Percentiles rank a stretch among this genome's conserved stretches.
These are phyloP conservation scores for Cicer judaicum DNA, from an alignment of 306 rosid genomes.

Conservation along the genomic window DNA sequence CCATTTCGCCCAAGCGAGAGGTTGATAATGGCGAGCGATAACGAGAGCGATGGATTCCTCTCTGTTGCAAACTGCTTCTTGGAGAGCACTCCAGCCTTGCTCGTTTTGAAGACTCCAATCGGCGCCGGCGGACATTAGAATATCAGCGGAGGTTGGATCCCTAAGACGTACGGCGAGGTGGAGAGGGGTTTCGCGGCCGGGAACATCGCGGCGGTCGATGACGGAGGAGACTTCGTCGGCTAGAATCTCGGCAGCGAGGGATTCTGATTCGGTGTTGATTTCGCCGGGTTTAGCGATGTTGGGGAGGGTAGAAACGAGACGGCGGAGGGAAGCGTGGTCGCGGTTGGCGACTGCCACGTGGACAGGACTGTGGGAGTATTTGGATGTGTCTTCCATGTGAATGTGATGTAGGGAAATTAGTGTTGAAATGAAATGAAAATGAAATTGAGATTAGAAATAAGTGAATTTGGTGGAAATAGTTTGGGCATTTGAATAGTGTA, in stretches of 20 bases:
- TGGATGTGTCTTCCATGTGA: conserved; percentile 81
- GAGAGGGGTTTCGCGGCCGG: conserved; percentile 94
- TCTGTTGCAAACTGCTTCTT: conserved; percentile 92
- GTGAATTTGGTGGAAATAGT: too few relatives aligned
- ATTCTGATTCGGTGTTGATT: conserved; percentile 73
- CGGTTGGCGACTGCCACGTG: conserved; percentile 80
- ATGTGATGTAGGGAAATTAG: too few relatives aligned
- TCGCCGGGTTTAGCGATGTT: conserved; percentile 78
- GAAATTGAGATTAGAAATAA: too few relatives aligned
- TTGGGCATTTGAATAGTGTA: too few relatives aligned
- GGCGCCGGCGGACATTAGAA: conserved; percentile 93
- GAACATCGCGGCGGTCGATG: conserved; percentile 91
- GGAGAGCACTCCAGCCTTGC: conserved; percentile 97
- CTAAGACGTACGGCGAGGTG: conserved; percentile 93
- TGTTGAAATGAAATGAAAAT: too few relatives aligned
- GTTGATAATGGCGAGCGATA: conserved; percentile 89
- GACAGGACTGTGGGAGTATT: conserved; percentile 81
- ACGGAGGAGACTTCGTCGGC: conserved; percentile 78
- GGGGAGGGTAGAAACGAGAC: conserved; percentile 67
- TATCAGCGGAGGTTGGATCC: conserved; percentile 81
- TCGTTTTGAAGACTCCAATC: conserved; percentile 98
- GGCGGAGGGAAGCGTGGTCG: conserved; percentile 77
- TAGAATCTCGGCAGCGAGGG: conserved; percentile 77
- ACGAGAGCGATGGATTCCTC: conserved; percentile 88
- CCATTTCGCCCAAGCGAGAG: conserved; percentile 99